Evolutionary conservation across 192 early-diverging fungal genomes (phyloP).

Genomic region (Backusella tuberculispora): DNA sequence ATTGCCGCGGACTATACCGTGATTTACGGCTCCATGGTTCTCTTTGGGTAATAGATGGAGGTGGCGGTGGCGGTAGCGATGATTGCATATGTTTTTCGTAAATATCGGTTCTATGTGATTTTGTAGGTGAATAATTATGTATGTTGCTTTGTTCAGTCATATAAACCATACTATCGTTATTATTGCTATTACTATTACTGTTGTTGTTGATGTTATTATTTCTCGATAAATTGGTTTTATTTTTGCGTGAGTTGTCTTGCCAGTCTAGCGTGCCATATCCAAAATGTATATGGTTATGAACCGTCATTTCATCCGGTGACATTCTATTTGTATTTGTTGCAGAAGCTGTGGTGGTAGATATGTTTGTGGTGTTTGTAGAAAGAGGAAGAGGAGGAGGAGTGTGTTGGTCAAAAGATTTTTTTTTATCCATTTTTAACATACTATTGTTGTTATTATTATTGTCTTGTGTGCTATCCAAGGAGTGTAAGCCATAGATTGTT

Average conservation of each 20-base stretch:
- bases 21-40: neutral
- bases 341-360: neutral
- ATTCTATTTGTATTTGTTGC: neutral
- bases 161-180: neutral
- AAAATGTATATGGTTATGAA: neutral
- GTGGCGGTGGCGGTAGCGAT: neutral
- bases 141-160: neutral
- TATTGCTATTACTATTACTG: neutral
- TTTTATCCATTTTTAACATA: neutral
- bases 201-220: neutral
- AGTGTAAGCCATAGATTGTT: conserved; percentile 13
- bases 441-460: neutral
- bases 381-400: neutral
- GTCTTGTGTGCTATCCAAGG: neutral
- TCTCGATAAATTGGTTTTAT: neutral
- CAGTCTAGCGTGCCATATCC: neutral
- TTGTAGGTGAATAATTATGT: conserved; percentile 6
- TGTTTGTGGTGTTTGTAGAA: neutral
- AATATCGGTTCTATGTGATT: conserved; percentile 10
- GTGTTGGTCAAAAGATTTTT: neutral
- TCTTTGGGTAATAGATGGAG: neutral
- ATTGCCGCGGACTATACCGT: neutral
- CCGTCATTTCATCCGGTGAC: neutral
- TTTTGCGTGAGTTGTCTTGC: neutral
- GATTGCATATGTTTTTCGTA: conserved; percentile 6